Base-by-base conservation (phyloP, 805 yeast species). In the Candida vartiovaarae region DNA sequence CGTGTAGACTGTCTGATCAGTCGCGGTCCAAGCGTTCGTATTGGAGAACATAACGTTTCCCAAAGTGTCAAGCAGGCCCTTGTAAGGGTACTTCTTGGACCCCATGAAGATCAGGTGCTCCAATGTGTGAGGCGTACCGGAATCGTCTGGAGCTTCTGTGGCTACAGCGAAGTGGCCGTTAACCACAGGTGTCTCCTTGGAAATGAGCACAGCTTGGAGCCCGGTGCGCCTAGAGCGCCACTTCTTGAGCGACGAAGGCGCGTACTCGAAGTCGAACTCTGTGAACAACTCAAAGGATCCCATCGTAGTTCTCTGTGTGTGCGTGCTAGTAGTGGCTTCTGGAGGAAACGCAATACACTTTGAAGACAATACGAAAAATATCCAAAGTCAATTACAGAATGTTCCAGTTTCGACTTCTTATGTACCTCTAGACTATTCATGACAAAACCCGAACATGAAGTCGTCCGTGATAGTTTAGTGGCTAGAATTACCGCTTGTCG, bases 71-170 rank as follows among this genome's bases (percentile, higher is more conserved):
- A 93, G 68, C 39, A 90, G 68, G 7, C 99, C 98, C 63, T 91
- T 91, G 63, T 83, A 91, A 0, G 98, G 98, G 55, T 80, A 86
- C 45, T 81, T 79, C 50, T 82, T 71, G 3, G 96, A 86, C 1
- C 99, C 99, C 95, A 89, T 86, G 62, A 93, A 93, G 32, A 91
- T 74, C 62, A 93, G 70, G 65, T 93, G 99, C 65, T 93, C 99
- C 41, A 93, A 65, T 2, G 99, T 93, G 57, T 93, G 99, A 1
- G 99, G 99, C 50, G 86, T 78, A 6, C 99, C 99, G 25, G 89
- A 77, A 60, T 90, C 93, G 57, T 88, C 80, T 24, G 73, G 68
- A 41, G 87, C 86, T 61, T 93, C 98, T 1, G 98, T 89, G 15
- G 95, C 96, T 4, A 93, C 95, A 1, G 96, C 95, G 63, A 93